A percentile compares a stretch with the other conserved stretches of the same genome.
These are phyloP conservation scores for Xylariomycetidae sp. DNA, from an alignment of 2,329 filamentous ascomycete genomes.

Conservation along the genomic window DNA sequence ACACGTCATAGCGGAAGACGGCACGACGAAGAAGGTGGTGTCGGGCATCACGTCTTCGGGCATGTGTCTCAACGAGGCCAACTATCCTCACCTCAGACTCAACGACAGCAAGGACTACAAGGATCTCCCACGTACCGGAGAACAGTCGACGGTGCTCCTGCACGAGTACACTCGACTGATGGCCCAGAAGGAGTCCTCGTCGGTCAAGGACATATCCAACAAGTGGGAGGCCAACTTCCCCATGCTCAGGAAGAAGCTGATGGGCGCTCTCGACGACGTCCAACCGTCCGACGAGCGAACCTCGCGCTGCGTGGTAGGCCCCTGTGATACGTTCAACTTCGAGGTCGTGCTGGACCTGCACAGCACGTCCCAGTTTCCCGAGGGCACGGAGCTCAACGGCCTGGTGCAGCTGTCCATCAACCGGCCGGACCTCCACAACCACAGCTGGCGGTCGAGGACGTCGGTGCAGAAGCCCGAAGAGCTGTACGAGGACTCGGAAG, in stretches of 20 bases:
- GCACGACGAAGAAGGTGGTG: constrained; percentile 22
- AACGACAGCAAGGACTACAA: constrained; percentile 46
- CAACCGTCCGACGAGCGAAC: constrained; percentile 25
- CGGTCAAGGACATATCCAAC: constrained; percentile 46
- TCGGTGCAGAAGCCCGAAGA: constrained; percentile 53
- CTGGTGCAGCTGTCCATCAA: constrained; percentile 56
- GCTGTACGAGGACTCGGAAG: constrained; percentile 40
- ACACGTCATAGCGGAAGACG: constrained; percentile 21
- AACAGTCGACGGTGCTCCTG: constrained; percentile 42
- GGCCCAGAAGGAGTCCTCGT: constrained; percentile 51
- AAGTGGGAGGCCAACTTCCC: constrained; percentile 58
- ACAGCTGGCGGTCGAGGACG: constrained; percentile 58
- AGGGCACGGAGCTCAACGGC: constrained; percentile 55
- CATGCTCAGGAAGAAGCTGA: constrained; percentile 48
- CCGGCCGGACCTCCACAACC: constrained; percentile 47
- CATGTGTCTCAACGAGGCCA: constrained; percentile 21
- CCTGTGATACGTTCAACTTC: constrained; percentile 58
- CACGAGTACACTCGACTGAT: constrained; percentile 55
- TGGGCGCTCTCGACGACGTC: constrained; percentile 43
- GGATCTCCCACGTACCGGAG: constrained; percentile 45
- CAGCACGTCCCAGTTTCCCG: constrained; percentile 52
- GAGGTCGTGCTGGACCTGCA: constrained; percentile 57
- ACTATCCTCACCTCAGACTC: constrained; percentile 53
- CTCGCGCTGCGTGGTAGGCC: constrained; percentile 31
- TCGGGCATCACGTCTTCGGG: constrained; percentile 20